Base-by-base conservation (phyloP, 345 rosid genomes). In the Eucalyptus melliodora region DNA sequence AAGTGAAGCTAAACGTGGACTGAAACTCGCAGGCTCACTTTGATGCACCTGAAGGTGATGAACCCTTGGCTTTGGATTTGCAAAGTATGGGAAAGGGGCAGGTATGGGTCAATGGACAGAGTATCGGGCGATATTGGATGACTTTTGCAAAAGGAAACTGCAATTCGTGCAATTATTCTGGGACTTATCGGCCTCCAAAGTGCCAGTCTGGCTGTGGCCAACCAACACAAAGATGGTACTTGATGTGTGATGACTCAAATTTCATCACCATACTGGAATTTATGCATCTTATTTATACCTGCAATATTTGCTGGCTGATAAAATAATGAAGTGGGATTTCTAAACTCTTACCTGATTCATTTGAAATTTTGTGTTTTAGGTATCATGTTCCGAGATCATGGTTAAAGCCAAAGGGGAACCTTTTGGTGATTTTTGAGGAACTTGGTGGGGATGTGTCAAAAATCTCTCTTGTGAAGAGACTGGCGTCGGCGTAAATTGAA, bases 21-120 rank as follows among this genome's bases (percentile, higher is more conserved):
- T 89, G 89, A 87, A 89, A 59, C 40, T 50, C 87, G 88, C 92
- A 97, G 99, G 95, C 97, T 56, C 93, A 93, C 87, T 96, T 98
- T 85, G 93, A 97, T 90, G 94, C 94, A 69, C 99, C 99, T 16
- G 55, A 88, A 51, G 99, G 98, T 59, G 88, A 92, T 40, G 97
- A 96, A 88, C 99, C 99, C 5, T 24, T 98, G 89, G 99, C 98
- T 90, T 94, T 98, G 93, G 98, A 98, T 88, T 88, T 98, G 91
- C 91, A 92, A 88, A 95, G 99, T 88, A 98, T 98, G 99, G 99
- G 99, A 56, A 98, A 98, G 93, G 99, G 99, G 53, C 98, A 97
- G 92, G 97, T 91, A 59, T 98, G 99, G 99, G 90, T 98, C 56
- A 98, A 98, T 81, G 99, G 99, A 31, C 93, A 98, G 91, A 96